A percentile compares a stretch with the other conserved stretches of the same genome.
phyloP scores from a whole-genome alignment of 164 flowering plant species.

The Aristolochia contorta region DNA sequence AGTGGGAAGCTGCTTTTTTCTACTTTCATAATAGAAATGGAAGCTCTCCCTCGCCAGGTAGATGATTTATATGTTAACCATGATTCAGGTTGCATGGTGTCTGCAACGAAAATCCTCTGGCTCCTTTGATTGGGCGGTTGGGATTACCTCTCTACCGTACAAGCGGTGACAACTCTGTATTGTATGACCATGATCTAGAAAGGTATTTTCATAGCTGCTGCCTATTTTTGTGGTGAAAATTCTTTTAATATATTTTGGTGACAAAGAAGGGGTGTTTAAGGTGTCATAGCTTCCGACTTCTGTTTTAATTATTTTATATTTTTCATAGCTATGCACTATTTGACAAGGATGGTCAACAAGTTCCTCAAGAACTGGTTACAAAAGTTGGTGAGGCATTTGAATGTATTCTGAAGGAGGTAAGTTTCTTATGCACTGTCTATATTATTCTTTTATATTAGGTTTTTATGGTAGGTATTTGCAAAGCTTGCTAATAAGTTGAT shows the following conservation, averaged over 20 bases:
- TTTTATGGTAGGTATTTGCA: too few relatives aligned
- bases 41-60: too few relatives aligned
- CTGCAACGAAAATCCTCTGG: slow-evolving; percentile 89
- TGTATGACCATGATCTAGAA: slow-evolving; percentile 96
- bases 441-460: too few relatives aligned
- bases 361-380: slow-evolving; percentile 72
- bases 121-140: slow-evolving; percentile 72
- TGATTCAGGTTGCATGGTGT: slow-evolving; percentile 92
- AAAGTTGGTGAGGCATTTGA: slow-evolving; percentile 79
- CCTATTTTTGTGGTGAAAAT: not conserved
- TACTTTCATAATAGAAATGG: too few relatives aligned
- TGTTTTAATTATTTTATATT: not conserved
- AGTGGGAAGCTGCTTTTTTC: too few relatives aligned
- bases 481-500: slow-evolving; percentile 4
- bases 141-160: slow-evolving; percentile 91
- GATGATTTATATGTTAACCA: not conserved
- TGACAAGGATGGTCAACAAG: slow-evolving; percentile 79
- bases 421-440: slow-evolving; percentile 5
- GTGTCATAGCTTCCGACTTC: not conserved
- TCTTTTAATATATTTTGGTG: not conserved
- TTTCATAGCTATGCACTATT: slow-evolving; percentile 78
- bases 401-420: slow-evolving; percentile 63
- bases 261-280: not conserved
- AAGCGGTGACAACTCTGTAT: slow-evolving; percentile 91
- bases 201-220: slow-evolving; percentile 30